Conservation (phyloP, 805 yeast genomes). For the Saccharomycopsis selenospora region DNA sequence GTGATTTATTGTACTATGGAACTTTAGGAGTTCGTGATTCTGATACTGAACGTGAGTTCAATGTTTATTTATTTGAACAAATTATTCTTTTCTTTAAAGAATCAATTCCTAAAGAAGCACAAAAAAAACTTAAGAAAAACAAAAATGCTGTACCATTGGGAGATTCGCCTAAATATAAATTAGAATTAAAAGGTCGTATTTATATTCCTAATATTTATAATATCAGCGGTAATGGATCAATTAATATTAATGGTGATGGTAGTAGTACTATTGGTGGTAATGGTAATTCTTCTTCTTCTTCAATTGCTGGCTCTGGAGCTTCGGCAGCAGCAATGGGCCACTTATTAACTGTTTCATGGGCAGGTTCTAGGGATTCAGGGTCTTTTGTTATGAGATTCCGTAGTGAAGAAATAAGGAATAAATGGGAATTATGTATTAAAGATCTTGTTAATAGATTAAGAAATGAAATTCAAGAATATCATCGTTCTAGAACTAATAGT, state of each 20-base stretch:
- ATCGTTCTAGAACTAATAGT: slow-evolving; percentile 2
- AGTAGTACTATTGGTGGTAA: slow-evolving; percentile 24
- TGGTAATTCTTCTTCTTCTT: slow-evolving; percentile 29
- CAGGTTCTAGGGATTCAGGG: slow-evolving; percentile 82
- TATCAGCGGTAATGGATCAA: slow-evolving; percentile 26
- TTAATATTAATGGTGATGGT: slow-evolving; percentile 4
- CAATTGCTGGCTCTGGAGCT: slow-evolving; percentile 23
- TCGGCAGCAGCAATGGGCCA: slow-evolving; percentile 38
- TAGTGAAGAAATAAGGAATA: slow-evolving; percentile 73
- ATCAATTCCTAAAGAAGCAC: slow-evolving; percentile 29
- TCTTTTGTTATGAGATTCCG: slow-evolving; percentile 75
- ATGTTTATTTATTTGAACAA: slow-evolving; percentile 80
- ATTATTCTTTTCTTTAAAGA: slow-evolving; percentile 61
- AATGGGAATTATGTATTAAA: slow-evolving; percentile 71
- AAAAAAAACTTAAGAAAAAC: slow-evolving; percentile 42
- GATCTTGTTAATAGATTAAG: slow-evolving; percentile 32
- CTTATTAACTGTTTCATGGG: slow-evolving; percentile 64
- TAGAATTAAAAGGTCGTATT: slow-evolving; percentile 74
- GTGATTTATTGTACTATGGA: slow-evolving; percentile 75
- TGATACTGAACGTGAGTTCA: slow-evolving; percentile 77
- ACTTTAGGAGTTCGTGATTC: slow-evolving; percentile 60
- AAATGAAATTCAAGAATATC: slow-evolving; percentile 23
- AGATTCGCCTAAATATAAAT: slow-evolving; percentile 28
- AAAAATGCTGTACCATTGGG: slow-evolving; percentile 43
- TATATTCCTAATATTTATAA: slow-evolving; percentile 60